Conservation (phyloP, 2,329 filamentous ascomycete species). For the Ophiosphaerella herpotricha region DNA sequence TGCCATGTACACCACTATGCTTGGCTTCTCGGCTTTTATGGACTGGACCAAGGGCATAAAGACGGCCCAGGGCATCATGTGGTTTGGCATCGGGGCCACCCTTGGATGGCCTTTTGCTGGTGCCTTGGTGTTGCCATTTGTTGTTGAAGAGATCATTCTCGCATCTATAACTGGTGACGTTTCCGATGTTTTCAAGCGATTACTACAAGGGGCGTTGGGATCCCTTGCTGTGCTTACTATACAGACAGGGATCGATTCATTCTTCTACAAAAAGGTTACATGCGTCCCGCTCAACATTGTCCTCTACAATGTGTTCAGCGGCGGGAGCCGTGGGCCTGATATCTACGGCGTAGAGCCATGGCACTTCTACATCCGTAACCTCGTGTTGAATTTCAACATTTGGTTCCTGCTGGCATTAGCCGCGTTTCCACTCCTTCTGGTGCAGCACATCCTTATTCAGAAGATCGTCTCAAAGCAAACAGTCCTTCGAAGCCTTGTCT, state of each 20-base stretch:
- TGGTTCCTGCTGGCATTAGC: slow-evolving; percentile 84
- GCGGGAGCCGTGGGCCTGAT: slow-evolving; percentile 76
- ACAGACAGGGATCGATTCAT: slow-evolving; percentile 74
- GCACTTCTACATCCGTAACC: slow-evolving; percentile 93
- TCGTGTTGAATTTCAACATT: slow-evolving; percentile 91
- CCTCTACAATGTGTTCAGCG: slow-evolving; percentile 90
- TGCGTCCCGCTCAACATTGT: slow-evolving; percentile 91
- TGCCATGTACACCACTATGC: slow-evolving; percentile 90
- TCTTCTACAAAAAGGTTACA: slow-evolving; percentile 80
- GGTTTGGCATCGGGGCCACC: slow-evolving; percentile 83
- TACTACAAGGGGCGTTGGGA: slow-evolving; percentile 69
- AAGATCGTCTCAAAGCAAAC: slow-evolving; percentile 69
- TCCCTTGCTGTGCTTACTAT: slow-evolving; percentile 68
- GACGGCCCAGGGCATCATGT: slow-evolving; percentile 83
- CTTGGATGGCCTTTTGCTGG: slow-evolving; percentile 95
- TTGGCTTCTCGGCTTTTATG: slow-evolving; percentile 88
- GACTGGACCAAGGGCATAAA: slow-evolving; percentile 81
- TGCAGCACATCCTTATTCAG: slow-evolving; percentile 70
- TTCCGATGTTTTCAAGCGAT: slow-evolving; percentile 62
- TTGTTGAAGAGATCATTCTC: slow-evolving; percentile 74
- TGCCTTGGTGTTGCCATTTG: slow-evolving; percentile 78
- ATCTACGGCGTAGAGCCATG: slow-evolving; percentile 96
- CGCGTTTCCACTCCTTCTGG: slow-evolving; percentile 73
- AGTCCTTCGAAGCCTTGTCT: slow-evolving; percentile 74
- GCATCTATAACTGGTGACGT: slow-evolving; percentile 60